phyloP scores from a whole-genome alignment of 768 basidiomycete species.

The Psilocybe subaeruginosa region DNA sequence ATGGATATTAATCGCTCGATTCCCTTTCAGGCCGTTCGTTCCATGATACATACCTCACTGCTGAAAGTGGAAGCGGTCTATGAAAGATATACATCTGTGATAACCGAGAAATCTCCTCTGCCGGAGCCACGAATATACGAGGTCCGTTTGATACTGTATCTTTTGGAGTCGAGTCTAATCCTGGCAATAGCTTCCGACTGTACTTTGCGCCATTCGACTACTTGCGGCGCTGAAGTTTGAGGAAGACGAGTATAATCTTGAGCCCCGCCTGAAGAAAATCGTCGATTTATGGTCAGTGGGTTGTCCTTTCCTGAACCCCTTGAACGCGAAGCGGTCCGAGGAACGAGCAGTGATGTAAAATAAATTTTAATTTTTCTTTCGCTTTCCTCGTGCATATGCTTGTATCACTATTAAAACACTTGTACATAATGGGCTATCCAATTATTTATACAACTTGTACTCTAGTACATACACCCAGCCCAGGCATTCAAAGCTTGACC shows the following conservation, averaged over 20 bases:
- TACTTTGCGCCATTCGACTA: conserved; percentile 21
- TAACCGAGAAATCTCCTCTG: conserved; percentile 9
- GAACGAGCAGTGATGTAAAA: not conserved
- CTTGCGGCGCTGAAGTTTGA: conserved; percentile 21
- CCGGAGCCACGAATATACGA: conserved; percentile 16
- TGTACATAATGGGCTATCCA: too few relatives aligned
- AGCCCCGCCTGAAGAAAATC: conserved; percentile 18
- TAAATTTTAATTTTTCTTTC: too few relatives aligned
- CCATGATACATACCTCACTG: conserved; percentile 23
- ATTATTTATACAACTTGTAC: too few relatives aligned
- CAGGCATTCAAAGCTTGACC: too few relatives aligned
- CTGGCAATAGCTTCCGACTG: conserved; percentile 28
- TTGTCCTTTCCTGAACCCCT: conserved; percentile 21
- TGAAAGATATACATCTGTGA: conserved; percentile 17
- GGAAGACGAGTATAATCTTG: conserved; percentile 25
- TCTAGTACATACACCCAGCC: too few relatives aligned
- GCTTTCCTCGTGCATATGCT: too few relatives aligned
- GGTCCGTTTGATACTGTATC: conserved; percentile 4
- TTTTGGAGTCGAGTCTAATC: not conserved
- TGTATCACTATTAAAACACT: too few relatives aligned
- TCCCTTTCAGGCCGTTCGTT: conserved; percentile 19
- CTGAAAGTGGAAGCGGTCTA: conserved; percentile 24
- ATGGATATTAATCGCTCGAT: not conserved
- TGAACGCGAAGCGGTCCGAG: not conserved
- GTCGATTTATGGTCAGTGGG: conserved; percentile 20